phyloP scores from a whole-genome alignment of 805 yeast species.

The Yarrowia sp. region DNA sequence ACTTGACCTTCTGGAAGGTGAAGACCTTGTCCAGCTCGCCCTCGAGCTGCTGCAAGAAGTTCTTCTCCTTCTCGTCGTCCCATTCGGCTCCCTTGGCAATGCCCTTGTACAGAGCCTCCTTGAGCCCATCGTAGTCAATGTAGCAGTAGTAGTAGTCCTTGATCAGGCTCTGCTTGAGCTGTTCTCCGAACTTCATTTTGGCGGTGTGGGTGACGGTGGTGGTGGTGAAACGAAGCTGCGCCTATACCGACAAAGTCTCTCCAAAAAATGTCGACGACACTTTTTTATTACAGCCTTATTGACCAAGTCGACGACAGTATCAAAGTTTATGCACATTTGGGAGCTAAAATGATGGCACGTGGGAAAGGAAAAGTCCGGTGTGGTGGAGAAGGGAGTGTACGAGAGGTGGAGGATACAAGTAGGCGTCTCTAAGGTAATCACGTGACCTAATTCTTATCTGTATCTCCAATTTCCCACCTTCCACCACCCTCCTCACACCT shows the following conservation, averaged over 20 bases:
- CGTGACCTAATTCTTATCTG: neutral
- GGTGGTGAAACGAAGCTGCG: too few species aligned
- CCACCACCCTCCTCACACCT: neutral
- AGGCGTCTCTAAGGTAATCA: too few species aligned
- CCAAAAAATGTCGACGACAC: too few species aligned
- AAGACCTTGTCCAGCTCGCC: slow-evolving; percentile 90
- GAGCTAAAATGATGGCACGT: slow-evolving; percentile 10
- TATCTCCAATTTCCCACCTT: neutral
- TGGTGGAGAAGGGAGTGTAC: too few species aligned
- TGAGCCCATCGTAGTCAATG: slow-evolving; percentile 88
- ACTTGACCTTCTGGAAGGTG: slow-evolving; percentile 87
- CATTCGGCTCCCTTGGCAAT: slow-evolving; percentile 65
- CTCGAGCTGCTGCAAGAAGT: slow-evolving; percentile 77
- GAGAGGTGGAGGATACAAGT: too few species aligned
- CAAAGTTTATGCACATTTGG: slow-evolving; percentile 22
- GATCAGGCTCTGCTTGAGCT: slow-evolving; percentile 84
- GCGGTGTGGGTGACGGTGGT: neutral
- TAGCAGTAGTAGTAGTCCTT: slow-evolving; percentile 91
- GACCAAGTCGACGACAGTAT: slow-evolving; percentile 25
- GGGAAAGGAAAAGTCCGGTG: neutral
- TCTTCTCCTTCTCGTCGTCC: slow-evolving; percentile 81
- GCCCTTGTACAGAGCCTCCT: slow-evolving; percentile 76
- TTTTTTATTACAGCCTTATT: slow-evolving; percentile 13
- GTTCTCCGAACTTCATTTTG: slow-evolving; percentile 94
- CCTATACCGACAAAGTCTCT: too few species aligned